Conservation (phyloP, 2,329 filamentous ascomycete genomes). For the Cadophora gregata region DNA sequence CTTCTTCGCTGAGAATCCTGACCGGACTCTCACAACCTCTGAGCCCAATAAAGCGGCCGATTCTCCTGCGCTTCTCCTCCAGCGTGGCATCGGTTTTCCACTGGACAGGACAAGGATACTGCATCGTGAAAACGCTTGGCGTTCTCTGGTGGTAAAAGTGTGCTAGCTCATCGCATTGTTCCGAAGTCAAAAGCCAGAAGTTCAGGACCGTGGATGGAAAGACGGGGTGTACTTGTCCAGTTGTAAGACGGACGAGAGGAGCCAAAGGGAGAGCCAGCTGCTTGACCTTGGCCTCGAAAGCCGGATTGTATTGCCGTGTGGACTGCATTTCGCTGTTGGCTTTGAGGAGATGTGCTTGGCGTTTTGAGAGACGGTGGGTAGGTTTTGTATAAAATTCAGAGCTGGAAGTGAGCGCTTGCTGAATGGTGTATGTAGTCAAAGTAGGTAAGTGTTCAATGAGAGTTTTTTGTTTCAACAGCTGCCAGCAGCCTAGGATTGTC, state of each 20-base stretch:
- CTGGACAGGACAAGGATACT: constrained; percentile 72
- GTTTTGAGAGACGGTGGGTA: neutral
- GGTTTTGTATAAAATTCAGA: neutral
- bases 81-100: constrained; percentile 62
- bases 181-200: constrained; percentile 76
- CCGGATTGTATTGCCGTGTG: constrained; percentile 49
- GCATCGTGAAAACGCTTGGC: constrained; percentile 57
- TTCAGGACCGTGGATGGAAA: constrained; percentile 72
- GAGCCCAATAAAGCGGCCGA: constrained; percentile 77
- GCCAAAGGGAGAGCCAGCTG: constrained; percentile 70
- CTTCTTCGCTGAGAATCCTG: constrained; percentile 32
- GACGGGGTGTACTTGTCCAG: constrained; percentile 65
- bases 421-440: constrained; percentile 11
- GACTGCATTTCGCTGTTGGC: constrained; percentile 23
- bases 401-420: neutral
- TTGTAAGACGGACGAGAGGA: constrained; percentile 68
- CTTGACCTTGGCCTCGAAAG: constrained; percentile 64
- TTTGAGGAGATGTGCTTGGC: neutral
- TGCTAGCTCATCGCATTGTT: constrained; percentile 72
- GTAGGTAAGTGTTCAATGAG: constrained; percentile 14
- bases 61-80: constrained; percentile 70
- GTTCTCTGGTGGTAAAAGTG: constrained; percentile 75
- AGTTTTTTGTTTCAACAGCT: constrained; percentile 32
- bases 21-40: constrained; percentile 63
- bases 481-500: constrained; percentile 36